Evolutionary conservation across 306 rosid species (phyloP).

Genomic region (Hylodesmum podocarpum): DNA sequence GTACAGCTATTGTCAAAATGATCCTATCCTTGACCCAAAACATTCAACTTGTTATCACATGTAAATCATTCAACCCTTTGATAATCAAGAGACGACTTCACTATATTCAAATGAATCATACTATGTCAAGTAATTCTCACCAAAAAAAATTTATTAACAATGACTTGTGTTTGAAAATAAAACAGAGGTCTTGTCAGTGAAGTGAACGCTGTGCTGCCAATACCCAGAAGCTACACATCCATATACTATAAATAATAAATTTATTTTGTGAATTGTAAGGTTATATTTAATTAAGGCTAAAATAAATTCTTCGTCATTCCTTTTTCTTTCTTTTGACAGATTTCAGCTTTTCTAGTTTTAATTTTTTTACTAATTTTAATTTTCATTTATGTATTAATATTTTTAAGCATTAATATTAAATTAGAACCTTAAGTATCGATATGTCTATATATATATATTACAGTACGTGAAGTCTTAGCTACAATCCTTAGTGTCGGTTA

Average conservation of each 20-base stretch:
- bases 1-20: constrained; percentile 30
- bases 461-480: too few relatives aligned
- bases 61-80: constrained; percentile 23
- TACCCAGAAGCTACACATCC: not conserved
- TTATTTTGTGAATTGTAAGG: too few relatives aligned
- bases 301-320: too few relatives aligned
- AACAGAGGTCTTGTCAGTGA: not conserved
- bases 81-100: constrained; percentile 17
- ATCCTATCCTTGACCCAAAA: constrained; percentile 39
- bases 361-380: too few relatives aligned
- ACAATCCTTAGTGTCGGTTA: too few relatives aligned
- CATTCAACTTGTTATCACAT: constrained; percentile 25
- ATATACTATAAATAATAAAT: not conserved
- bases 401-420: too few relatives aligned
- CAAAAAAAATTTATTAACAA: constrained; percentile 3
- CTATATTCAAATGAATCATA: not conserved
- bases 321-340: too few relatives aligned
- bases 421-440: too few relatives aligned
- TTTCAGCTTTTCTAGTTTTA: too few relatives aligned
- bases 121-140: not conserved
- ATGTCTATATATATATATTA: too few relatives aligned
- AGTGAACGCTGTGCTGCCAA: not conserved
- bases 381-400: too few relatives aligned
- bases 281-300: too few relatives aligned
- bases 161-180: not conserved